These are phyloP conservation scores for Candida gorgasii DNA, from an alignment of 805 yeast species.

Conservation along the genomic window DNA sequence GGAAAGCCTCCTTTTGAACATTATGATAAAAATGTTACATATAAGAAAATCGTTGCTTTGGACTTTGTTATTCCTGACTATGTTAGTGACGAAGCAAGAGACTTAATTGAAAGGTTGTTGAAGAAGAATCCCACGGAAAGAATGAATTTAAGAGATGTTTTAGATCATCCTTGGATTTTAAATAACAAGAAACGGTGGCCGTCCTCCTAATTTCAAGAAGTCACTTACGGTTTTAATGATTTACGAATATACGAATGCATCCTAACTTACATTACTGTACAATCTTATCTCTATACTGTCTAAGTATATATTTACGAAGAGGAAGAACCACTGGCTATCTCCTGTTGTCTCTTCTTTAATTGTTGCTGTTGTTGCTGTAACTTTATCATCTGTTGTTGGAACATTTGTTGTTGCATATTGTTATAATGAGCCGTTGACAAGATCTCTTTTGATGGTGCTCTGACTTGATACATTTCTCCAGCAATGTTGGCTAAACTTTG, in stretches of 20 bases:
- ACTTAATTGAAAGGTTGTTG: constrained; percentile 64
- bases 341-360: constrained; percentile 28
- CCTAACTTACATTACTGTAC: constrained; percentile 11
- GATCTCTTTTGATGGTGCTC: constrained; percentile 48
- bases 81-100: constrained; percentile 73
- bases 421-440: constrained; percentile 43
- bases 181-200: constrained; percentile 68
- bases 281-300: neutral
- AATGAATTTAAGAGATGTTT: constrained; percentile 58
- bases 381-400: constrained; percentile 45
- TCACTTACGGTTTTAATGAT: constrained; percentile 1
- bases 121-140: constrained; percentile 71
- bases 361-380: constrained; percentile 37
- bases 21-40: constrained; percentile 71
- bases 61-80: constrained; percentile 73
- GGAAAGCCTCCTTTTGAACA: constrained; percentile 95
- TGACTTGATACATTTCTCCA: constrained; percentile 51
- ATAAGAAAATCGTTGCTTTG: constrained; percentile 73
- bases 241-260: constrained; percentile 3
- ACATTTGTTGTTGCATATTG: constrained; percentile 42
- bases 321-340: constrained; percentile 5
- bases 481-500: constrained; percentile 57
- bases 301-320: neutral
- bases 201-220: too few relatives aligned
- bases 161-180: constrained; percentile 80